Percentiles rank a stretch among this genome's conserved stretches.
Conservation (phyloP, 78 protist genomes). For the Paulinella micropora region DNA sequence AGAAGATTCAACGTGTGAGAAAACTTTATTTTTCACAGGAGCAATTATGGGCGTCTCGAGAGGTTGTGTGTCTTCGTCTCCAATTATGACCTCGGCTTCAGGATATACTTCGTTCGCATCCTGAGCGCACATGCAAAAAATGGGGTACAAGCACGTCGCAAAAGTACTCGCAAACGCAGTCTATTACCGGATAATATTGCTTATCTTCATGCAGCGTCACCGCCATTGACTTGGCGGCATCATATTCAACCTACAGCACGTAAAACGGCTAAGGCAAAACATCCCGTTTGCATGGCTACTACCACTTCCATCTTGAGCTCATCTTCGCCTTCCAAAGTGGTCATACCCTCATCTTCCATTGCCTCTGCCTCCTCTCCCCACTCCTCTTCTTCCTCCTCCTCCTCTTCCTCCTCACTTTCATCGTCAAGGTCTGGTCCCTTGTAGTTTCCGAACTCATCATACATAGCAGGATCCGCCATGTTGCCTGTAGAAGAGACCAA, state of each 20-base stretch:
- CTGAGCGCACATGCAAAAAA: not conserved
- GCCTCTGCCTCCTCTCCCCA: not conserved
- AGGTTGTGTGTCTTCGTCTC: slow-evolving; percentile 93
- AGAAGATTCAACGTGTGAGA: slow-evolving; percentile 22
- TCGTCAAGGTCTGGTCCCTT: slow-evolving; percentile 59
- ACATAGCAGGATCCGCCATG: no score
- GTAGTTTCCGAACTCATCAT: slow-evolving; percentile 94
- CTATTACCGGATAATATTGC: slow-evolving; percentile 81
- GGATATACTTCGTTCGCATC: not conserved
- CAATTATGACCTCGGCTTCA: slow-evolving; percentile 79
- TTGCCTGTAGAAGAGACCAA: no score
- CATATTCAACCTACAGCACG: not conserved
- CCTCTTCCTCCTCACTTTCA: slow-evolving; percentile 33
- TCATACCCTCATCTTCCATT: not conserved
- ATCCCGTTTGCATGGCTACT: not conserved
- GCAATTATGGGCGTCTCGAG: slow-evolving; percentile 82
- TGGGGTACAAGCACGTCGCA: slow-evolving; percentile 22
- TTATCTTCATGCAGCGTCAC: slow-evolving; percentile 90
- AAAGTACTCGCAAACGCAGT: slow-evolving; percentile 67
- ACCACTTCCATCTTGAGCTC: not conserved
- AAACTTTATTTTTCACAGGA: slow-evolving; percentile 47
- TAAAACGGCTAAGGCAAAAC: not conserved
- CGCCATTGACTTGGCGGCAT: slow-evolving; percentile 18
- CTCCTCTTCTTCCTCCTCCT: slow-evolving; percentile 17
- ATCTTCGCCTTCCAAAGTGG: not conserved